phyloP scores from a whole-genome alignment of 148 eudicot genomes.

The Chenopodium suecicum region DNA sequence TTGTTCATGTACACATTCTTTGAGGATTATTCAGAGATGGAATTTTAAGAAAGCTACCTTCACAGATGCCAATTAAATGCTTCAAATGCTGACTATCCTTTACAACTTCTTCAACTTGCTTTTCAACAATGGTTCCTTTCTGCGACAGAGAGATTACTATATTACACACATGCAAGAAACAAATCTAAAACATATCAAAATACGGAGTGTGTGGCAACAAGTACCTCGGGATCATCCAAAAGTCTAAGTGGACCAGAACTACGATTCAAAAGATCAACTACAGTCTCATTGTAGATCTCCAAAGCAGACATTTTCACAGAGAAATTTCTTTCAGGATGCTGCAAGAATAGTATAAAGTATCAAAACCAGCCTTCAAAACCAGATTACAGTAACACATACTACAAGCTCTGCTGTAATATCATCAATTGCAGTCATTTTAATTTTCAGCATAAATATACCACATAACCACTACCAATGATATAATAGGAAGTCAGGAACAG shows the following conservation, averaged over 20 bases:
- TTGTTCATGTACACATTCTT: background rate
- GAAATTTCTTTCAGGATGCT: constrained; percentile 68
- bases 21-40: background rate
- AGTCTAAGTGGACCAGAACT: constrained; percentile 84
- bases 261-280: constrained; percentile 78
- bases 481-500: background rate
- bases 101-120: constrained; percentile 74
- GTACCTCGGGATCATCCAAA: constrained; percentile 98
- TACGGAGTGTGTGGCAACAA: background rate
- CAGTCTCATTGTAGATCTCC: constrained; percentile 95
- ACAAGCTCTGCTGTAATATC: background rate
- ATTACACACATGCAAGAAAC: constrained; percentile 1
- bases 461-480: background rate
- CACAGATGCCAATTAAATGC: constrained; percentile 74
- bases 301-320: constrained; percentile 72
- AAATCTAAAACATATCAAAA: constrained; percentile 4
- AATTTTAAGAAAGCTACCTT: constrained; percentile 51
- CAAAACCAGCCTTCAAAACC: constrained; percentile 11
- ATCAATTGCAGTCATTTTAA: background rate
- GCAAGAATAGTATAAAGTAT: constrained; percentile 28
- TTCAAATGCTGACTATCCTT: constrained; percentile 67
- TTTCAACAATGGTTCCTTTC: constrained; percentile 92
- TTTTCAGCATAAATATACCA: background rate
- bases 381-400: background rate
- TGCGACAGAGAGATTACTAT: constrained; percentile 34